Evolutionary conservation across 176 grass and related monocot species (phyloP), one percentile per base, ranked within the genome.

Genomic region (Cenchrus fungigraminus): DNA sequence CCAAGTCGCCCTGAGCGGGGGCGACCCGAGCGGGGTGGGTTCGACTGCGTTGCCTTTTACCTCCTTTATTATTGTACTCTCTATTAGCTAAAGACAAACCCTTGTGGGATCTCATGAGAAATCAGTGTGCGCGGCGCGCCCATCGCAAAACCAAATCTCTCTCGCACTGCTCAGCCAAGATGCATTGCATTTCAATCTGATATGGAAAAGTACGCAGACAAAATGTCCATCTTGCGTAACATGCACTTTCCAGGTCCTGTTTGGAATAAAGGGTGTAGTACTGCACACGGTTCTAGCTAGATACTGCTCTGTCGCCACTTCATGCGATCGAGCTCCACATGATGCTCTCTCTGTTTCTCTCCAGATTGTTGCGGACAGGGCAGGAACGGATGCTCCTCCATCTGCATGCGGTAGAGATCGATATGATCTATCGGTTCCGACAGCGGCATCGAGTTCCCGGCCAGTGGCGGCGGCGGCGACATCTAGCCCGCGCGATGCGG

Each of bases 401-500:
- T 17, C 6, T 67, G 65, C 22, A 25, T 25, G 22, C 31, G 65
- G 13, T 67, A 9, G 4, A 61, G 29, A 40, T 16, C 5, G 29
- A 25, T 25, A 25, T 25, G 22, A 34, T 14, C 25, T 11, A 31
- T 15, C 6, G 31, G 3, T 40, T 67, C 65, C 65, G 17, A 17
- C 65, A 40, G 12, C 32, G 65, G 65, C 65, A 67, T 67, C 65
- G 14, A 17, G 65, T 67, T 67, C 65, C 65, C 58, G 58, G n/a
- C n/a, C 58, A 7, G 57, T n/a, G 57, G 19, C 8, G 19, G 56
- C 56, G 58, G 22, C 22, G n/a, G 37, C 37, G 37, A 40, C 37
- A 40, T 40, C 2, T 40, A 40, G 37, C 37, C 37, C 37, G 37
- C 37, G 37, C 37, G 37, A 40, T 40, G 37, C 37, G 37, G 37